These are phyloP conservation scores for Kodamaea anthophila DNA, from an alignment of 1,139 yeast species.

Conservation along the genomic window DNA sequence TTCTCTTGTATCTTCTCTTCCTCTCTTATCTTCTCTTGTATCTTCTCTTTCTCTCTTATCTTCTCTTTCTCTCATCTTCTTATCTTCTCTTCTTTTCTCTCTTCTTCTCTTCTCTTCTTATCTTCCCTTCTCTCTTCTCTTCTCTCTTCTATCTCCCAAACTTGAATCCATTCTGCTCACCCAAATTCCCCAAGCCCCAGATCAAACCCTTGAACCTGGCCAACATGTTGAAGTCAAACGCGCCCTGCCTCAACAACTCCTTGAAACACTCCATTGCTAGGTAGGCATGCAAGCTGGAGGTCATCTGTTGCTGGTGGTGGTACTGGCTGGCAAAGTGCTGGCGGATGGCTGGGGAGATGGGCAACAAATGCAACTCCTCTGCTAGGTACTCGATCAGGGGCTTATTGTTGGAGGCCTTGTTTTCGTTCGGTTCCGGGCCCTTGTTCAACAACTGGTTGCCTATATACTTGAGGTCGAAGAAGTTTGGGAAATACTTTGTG, in stretches of 20 bases:
- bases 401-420: slow-evolving; percentile 23
- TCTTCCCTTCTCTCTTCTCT: background rate
- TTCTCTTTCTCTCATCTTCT: no score
- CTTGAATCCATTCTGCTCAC: slow-evolving; percentile 10
- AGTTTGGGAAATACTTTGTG: slow-evolving; percentile 68
- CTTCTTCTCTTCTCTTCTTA: slow-evolving; percentile 1
- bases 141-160: background rate
- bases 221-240: slow-evolving; percentile 27
- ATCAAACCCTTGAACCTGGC: slow-evolving; percentile 44
- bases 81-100: slow-evolving; percentile 1
- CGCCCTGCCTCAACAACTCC: slow-evolving; percentile 44
- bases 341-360: slow-evolving; percentile 44
- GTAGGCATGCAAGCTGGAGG: slow-evolving; percentile 46
- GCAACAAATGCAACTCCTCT: slow-evolving; percentile 52
- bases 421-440: slow-evolving; percentile 12
- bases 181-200: slow-evolving; percentile 44
- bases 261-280: slow-evolving; percentile 54
- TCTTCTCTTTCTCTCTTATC: no score
- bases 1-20: no score
- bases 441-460: slow-evolving; percentile 47
- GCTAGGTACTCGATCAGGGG: slow-evolving; percentile 48
- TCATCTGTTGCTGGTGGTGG: slow-evolving; percentile 37
- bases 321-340: slow-evolving; percentile 36
- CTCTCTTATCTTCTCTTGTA: no score
- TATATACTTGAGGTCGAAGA: slow-evolving; percentile 78